Conservation (phyloP, 768 basidiomycete species). For the Pholiota microspora region DNA sequence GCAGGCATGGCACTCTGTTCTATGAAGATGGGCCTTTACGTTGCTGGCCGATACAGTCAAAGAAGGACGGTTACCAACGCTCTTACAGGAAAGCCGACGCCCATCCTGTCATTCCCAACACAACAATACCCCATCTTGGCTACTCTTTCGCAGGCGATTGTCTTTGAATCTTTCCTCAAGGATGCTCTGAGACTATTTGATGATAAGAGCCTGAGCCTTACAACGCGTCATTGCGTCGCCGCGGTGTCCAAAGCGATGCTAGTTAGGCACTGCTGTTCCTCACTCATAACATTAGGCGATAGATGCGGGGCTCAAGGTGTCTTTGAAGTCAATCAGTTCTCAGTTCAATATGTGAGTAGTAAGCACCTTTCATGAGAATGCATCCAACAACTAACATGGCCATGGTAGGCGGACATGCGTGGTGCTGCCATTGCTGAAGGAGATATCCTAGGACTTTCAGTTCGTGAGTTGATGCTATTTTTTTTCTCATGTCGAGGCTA, state of each 20-base stretch:
- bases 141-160: constrained; percentile 32
- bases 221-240: constrained; percentile 22
- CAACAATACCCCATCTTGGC: constrained; percentile 38
- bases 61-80: constrained; percentile 5
- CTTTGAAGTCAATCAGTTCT: constrained; percentile 10
- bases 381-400: background rate
- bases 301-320: constrained; percentile 11
- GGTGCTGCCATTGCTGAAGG: constrained; percentile 10
- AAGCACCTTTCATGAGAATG: background rate
- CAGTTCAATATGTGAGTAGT: constrained; percentile 6
- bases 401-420: constrained; percentile 7
- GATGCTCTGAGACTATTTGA: constrained; percentile 24
- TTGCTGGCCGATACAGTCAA: constrained; percentile 7
- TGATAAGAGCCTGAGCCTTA: constrained; percentile 14
- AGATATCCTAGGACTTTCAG: constrained; percentile 5
- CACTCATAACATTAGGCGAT: constrained; percentile 1
- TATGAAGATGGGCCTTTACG: constrained; percentile 4
- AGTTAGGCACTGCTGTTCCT: constrained; percentile 4
- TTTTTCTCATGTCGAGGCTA: background rate
- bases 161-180: constrained; percentile 31
- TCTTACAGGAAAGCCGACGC: constrained; percentile 13
- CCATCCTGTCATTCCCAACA: constrained; percentile 38
- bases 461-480: constrained; percentile 1
- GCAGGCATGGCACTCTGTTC: constrained; percentile 3
- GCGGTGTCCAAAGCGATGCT: constrained; percentile 18